phyloP scores from a whole-genome alignment of 2,329 filamentous ascomycete genomes.

The Teratosphaeria nubilosa region DNA sequence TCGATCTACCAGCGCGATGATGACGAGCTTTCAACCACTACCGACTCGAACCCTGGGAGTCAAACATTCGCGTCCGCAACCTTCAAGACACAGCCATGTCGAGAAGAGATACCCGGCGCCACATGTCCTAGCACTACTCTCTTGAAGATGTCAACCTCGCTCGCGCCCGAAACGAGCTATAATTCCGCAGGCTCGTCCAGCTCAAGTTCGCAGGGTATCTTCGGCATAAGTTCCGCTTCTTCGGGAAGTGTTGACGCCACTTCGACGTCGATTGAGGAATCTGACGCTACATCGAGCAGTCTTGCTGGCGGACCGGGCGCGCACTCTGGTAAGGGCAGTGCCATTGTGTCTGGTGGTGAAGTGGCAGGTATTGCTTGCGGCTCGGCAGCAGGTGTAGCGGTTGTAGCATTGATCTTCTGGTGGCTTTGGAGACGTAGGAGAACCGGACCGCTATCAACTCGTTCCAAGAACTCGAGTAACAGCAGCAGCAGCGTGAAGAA shows the following conservation, averaged over 20 bases:
- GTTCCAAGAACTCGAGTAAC: not conserved
- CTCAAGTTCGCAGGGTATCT: not conserved
- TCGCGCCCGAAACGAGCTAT: not conserved
- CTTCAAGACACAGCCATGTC: not conserved
- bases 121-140: not conserved
- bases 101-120: not conserved
- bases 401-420: slow-evolving; percentile 1
- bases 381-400: not conserved
- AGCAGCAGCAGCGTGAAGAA: not conserved
- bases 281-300: not conserved
- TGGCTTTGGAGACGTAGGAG: not conserved
- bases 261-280: not conserved
- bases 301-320: not conserved
- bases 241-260: not conserved
- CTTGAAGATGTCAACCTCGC: not conserved
- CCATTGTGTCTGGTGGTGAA: not conserved
- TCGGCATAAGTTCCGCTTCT: not conserved
- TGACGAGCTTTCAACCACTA: not conserved
- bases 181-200: not conserved
- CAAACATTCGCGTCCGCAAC: not conserved
- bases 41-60: not conserved
- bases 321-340: not conserved
- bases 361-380: slow-evolving; percentile 1
- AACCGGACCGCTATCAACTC: not conserved
- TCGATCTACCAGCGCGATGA: not conserved